These are phyloP conservation scores for Verticillium klebahnii DNA, from an alignment of 2,329 filamentous ascomycete species.

Conservation along the genomic window DNA sequence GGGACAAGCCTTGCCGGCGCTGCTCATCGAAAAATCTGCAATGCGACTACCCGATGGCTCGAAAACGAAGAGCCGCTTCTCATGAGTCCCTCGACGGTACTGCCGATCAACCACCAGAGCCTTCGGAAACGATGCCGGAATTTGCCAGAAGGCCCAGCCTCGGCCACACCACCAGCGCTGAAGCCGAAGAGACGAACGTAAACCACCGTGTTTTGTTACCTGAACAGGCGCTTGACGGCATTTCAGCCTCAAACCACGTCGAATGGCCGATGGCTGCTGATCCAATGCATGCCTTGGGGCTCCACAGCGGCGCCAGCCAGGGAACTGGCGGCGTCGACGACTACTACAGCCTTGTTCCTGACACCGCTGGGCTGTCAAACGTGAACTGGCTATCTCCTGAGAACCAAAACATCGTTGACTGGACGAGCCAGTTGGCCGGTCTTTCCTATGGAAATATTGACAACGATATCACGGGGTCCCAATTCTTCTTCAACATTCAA, in stretches of 20 bases:
- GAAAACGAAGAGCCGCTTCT: slow-evolving; percentile 1
- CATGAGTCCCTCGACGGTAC: background rate
- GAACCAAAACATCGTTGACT: slow-evolving; percentile 2
- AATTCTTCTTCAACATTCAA: background rate
- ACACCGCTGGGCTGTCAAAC: background rate
- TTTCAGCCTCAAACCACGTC: background rate
- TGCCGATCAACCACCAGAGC: background rate
- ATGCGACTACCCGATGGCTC: slow-evolving; percentile 8
- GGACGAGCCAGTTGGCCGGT: background rate
- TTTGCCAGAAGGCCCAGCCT: background rate
- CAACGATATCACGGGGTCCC: background rate
- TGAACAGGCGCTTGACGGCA: background rate
- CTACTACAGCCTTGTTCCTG: background rate
- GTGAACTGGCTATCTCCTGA: slow-evolving; percentile 10
- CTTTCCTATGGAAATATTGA: background rate
- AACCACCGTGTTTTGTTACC: background rate
- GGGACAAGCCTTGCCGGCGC: slow-evolving; percentile 7
- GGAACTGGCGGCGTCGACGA: background rate
- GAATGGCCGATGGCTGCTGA: background rate
- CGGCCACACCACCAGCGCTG: background rate
- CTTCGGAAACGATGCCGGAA: background rate
- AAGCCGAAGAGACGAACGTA: background rate
- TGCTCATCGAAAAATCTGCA: slow-evolving; percentile 3
- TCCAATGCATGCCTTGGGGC: background rate
- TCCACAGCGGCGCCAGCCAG: background rate